These are phyloP conservation scores for Eimeria praecox DNA, from an alignment of 169 alveolate genomes.

Conservation along the genomic window DNA sequence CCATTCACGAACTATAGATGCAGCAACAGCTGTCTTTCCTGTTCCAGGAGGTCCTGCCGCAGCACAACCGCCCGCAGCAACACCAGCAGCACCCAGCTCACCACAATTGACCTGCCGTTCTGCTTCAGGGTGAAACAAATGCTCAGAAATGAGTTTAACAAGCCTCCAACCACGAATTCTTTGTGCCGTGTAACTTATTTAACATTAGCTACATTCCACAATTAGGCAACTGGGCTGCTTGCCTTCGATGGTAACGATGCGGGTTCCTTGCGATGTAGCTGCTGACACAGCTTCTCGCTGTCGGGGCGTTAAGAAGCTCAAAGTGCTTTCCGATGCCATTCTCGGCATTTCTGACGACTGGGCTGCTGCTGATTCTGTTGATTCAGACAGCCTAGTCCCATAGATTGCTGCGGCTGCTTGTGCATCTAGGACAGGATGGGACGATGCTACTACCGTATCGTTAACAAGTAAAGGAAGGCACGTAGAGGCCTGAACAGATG, in stretches of 20 bases:
- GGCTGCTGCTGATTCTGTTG: slow-evolving; percentile 35
- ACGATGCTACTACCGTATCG: background rate
- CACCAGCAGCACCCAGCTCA: slow-evolving; percentile 19
- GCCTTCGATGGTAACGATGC: slow-evolving; percentile 67
- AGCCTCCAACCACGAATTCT: background rate
- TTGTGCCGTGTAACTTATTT: background rate
- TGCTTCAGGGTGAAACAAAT: background rate
- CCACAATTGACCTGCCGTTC: background rate
- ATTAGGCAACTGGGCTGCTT: background rate
- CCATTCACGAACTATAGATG: slow-evolving; percentile 62
- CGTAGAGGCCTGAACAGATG: background rate
- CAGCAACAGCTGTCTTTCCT: slow-evolving; percentile 71
- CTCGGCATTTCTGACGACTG: background rate
- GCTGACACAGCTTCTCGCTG: slow-evolving; percentile 70
- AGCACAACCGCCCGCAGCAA: background rate
- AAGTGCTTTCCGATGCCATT: background rate
- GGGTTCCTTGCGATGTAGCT: slow-evolving; percentile 61
- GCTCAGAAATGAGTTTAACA: background rate
- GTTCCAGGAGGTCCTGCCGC: slow-evolving; percentile 74
- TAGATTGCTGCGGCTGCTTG: background rate
- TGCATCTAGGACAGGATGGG: background rate
- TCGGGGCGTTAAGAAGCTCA: slow-evolving; percentile 30
- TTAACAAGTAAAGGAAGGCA: background rate
- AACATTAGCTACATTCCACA: background rate
- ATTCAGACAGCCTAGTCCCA: background rate